Evolutionary conservation across 805 yeast genomes (phyloP), one percentile per base, ranked within the genome.

Genomic region (Spathaspora arborariae): DNA sequence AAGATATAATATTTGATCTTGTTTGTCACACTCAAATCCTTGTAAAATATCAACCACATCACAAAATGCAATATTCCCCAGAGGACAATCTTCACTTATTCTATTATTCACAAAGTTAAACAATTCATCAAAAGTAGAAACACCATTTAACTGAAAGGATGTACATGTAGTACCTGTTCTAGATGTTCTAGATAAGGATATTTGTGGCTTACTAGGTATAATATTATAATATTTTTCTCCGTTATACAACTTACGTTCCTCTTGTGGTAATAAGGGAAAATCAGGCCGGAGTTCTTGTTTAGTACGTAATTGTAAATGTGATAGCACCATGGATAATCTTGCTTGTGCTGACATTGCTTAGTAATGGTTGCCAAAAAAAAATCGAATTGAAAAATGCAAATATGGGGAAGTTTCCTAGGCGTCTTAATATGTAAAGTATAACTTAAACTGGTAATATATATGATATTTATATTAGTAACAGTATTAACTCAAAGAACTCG

Each of bases 291-390:
- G 26, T 16, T 45, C 51, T 7, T 35, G 22, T 16, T 35, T 39
- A 16, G 36, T 38, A 20, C 42, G 39, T 8, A 35, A 30, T 27
- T 45, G 44, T 16, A 59, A 22, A 46, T 59, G 63, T 16, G 55
- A 42, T 22, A 49, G 50, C 5, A 59, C 27, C 57, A 59, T 54
- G 16, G 48, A 46, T 26, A 59, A 52, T 42, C 60, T 52, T 30
- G 51, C 52, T 48, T 36, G 44, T 10, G 52, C 49, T 35, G 46
- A 26, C 42, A 41, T 46, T 4, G 27, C 8, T 24, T 37, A 42
- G 20, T 37, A 20, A 26, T 39, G 42, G 42, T 33, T 39, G 22
- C 30, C 33, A 33, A 20, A 18, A 39, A 15, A 40, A 39, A 26
- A 39, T 16, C 10, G 20, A 24, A 40, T 13, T 11, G 42, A 3